Base-by-base conservation (phyloP, 139 green algal genomes). In the Micractinium conductrix region DNA sequence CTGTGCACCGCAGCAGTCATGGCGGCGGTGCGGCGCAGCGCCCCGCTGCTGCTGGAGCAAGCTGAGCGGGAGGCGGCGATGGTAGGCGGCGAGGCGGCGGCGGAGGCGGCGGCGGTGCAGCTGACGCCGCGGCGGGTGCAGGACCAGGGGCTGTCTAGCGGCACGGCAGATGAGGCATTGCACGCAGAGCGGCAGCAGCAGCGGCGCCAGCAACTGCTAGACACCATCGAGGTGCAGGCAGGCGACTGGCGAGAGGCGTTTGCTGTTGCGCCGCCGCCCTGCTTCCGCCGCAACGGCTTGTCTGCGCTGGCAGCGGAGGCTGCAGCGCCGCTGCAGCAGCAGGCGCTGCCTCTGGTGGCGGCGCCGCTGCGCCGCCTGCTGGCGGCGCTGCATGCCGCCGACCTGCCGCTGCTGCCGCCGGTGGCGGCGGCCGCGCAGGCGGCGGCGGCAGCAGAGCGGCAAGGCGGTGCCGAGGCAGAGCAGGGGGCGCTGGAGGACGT, bases 231-330 rank as follows among this genome's bases (percentile, higher is more conserved):
- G 26, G 79, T 93, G 33, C 55, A 84, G 35, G 40, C 74, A 12
- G 22, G 55, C 14, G 92, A 95, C 83, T 96, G 92, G 93, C 10
- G 26, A 28, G 72, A 80, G n/a, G 93, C 93, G 10, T 83, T 96
- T 60, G 82, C 84, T 21, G 48, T 71, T 5, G 90, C 88, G 22
- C 88, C 92, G 5, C 79, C 85, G 28, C 92, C 93, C 9, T 93
- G 90, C 80, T 89, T 86, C 53, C 86, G 85, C 6, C 85, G 93
- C 26, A 72, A 90, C 17, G 85, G 80, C 19, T 24, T 80, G 33
- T 88, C 85, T 0, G 82, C 80, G 0, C 78, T 91, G 24, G 79
- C 81, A 28, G 80, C 71, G 21, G 67, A 48, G 26, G 72, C 76
- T 21, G 83, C 55, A 50, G 40, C 58, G 35, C 68, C 53, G 2